Conservation (phyloP, 768 basidiomycete genomes). For the Lactarius hatsudake region DNA sequence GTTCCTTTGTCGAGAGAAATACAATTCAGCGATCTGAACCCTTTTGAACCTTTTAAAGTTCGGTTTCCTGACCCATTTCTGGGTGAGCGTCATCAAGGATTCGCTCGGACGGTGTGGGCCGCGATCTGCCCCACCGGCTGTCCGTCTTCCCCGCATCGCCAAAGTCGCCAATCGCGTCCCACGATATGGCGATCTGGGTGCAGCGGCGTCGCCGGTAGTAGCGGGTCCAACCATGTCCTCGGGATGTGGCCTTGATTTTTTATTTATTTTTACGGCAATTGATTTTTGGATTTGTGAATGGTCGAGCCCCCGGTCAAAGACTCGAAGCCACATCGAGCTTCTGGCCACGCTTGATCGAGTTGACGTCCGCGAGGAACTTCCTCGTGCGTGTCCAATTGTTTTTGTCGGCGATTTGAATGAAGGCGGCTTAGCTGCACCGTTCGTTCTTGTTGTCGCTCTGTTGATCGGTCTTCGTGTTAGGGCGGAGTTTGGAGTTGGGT, state of each 20-base stretch:
- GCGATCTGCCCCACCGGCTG: slow-evolving; percentile 32
- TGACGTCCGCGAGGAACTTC: slow-evolving; percentile 40
- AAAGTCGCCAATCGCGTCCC: slow-evolving; percentile 60
- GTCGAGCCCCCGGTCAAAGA: slow-evolving; percentile 52
- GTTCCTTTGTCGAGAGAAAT: too few relatives aligned
- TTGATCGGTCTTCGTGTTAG: neutral
- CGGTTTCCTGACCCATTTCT: slow-evolving; percentile 40
- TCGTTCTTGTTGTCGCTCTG: too few relatives aligned
- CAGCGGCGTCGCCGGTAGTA: neutral
- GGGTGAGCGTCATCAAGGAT: slow-evolving; percentile 2
- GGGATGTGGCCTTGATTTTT: neutral
- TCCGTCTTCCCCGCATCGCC: slow-evolving; percentile 63
- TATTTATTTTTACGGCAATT: neutral
- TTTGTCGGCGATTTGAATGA: neutral
- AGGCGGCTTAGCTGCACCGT: too few relatives aligned
- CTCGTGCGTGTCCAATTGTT: slow-evolving; percentile 44
- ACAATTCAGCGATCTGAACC: slow-evolving; percentile 8
- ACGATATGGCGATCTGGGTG: slow-evolving; percentile 40
- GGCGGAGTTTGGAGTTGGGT: neutral
- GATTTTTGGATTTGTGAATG: slow-evolving; percentile 46
- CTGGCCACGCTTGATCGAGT: slow-evolving; percentile 63
- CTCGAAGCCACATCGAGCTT: slow-evolving; percentile 47
- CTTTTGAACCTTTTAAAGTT: slow-evolving; percentile 71
- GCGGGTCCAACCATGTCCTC: slow-evolving; percentile 28
- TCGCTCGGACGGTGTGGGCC: neutral